A percentile compares a stretch with the other conserved stretches of the same genome.
Evolutionary conservation across 352 stramenopile species (phyloP).

Genomic region (Peronospora belbahrii): DNA sequence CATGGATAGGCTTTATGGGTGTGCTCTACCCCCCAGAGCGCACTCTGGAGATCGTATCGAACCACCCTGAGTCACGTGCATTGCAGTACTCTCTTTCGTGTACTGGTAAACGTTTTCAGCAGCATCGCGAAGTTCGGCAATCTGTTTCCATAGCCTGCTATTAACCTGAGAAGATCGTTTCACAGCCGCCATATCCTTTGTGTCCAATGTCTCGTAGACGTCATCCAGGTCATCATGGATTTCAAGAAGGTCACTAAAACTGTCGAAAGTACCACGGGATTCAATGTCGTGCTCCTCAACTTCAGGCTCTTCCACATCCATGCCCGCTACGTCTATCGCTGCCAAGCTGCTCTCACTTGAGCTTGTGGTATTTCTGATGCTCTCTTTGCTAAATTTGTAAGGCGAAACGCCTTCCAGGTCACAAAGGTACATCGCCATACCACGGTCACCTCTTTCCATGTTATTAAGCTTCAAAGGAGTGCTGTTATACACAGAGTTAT

Average conservation of each 20-base stretch:
- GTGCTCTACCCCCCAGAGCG: too few relatives aligned
- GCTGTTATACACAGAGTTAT: slow-evolving; percentile 6
- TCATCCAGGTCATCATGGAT: slow-evolving; percentile 28
- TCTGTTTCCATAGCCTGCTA: slow-evolving; percentile 38
- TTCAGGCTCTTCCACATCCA: slow-evolving; percentile 12
- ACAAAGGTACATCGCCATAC: slow-evolving; percentile 10
- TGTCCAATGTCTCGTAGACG: slow-evolving; percentile 35
- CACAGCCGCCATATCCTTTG: slow-evolving; percentile 33
- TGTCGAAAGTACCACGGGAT: slow-evolving; percentile 26
- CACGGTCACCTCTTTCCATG: slow-evolving; percentile 3
- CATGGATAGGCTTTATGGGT: slow-evolving; percentile 28
- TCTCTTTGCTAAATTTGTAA: slow-evolving; percentile 25
- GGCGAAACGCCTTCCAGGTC: slow-evolving; percentile 12
- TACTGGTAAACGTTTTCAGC: slow-evolving; percentile 48
- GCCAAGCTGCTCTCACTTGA: slow-evolving; percentile 28
- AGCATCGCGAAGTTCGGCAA: slow-evolving; percentile 34
- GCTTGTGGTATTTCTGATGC: slow-evolving; percentile 27
- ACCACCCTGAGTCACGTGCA: slow-evolving; percentile 26
- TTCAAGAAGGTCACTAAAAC: slow-evolving; percentile 24
- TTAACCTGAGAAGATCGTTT: slow-evolving; percentile 23
- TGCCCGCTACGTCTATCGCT: slow-evolving; percentile 1
- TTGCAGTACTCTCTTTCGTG: slow-evolving; percentile 34
- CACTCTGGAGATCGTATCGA: slow-evolving; percentile 4
- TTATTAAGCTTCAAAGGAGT: slow-evolving; percentile 18
- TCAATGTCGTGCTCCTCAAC: slow-evolving; percentile 19